Base-by-base conservation (phyloP, 306 rosid species). In the Begonia loranthoides region DNA sequence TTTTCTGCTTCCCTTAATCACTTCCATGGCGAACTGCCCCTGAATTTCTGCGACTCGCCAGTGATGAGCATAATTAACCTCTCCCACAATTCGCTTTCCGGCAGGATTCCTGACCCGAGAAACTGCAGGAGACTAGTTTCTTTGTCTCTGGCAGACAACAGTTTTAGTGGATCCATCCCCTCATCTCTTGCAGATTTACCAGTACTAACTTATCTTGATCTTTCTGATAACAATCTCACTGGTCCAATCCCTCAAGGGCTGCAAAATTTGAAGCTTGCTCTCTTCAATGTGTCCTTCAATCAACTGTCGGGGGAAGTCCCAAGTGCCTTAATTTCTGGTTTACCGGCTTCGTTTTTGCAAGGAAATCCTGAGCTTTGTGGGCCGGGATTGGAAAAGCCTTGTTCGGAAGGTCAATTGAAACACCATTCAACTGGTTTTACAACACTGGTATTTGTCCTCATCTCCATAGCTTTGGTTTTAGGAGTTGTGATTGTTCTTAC, bases 331-430 rank as follows among this genome's bases (percentile, higher is more conserved):
- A 74, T 90, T 61, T 82, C 95, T 9, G 95, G 94, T 51, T 80
- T 90, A 2, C 99, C 99, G 7, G 99, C 99, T 44, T 90, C 99
- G 14, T 90, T 78, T 66, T 78, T 90, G 71, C 92, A 90, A 65
- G 99, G 99, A 52, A 90, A 90, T 61, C 79, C 82, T 17, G 73
- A 56, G 54, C 95, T 90, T 43, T 90, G 99, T 52, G 99, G 99
- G 16, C 80, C 83, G 19, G 99, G 95, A 54, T 76, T 86, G 59
- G 74, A 83, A 44, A 67, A 73, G 46, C 64, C 79, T 15, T 90
- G 99, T 66, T 76, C 92, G 52, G 82, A 76, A 54, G 82, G 77
- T 44, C 72, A 47, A 49, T 69, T 70, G 55, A 74, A 56, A 63
- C 73, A 63, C 63, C 73, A 53, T 40, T 22, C 59, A 46, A 60